Percentiles rank a stretch among this genome's conserved stretches.
These are phyloP conservation scores for Echium plantagineum DNA, from an alignment of 257 asterid species.

Conservation along the genomic window DNA sequence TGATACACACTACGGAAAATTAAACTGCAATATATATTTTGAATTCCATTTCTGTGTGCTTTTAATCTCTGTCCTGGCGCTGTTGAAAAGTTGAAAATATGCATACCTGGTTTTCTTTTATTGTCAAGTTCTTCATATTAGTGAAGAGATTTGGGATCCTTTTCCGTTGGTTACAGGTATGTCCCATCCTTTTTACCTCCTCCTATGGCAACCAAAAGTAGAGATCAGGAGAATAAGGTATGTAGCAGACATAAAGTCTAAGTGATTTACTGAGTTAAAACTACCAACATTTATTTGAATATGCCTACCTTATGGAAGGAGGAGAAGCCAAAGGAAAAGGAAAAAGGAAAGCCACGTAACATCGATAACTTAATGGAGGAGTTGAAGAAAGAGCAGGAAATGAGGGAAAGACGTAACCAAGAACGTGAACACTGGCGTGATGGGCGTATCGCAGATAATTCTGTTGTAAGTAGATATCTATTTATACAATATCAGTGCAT, in stretches of 20 bases:
- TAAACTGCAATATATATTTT: too few species aligned
- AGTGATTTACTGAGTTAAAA: slow-evolving; percentile 1
- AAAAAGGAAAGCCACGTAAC: slow-evolving; percentile 73
- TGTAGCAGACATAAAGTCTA: slow-evolving; percentile 14
- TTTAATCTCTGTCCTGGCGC: not conserved
- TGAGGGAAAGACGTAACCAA: slow-evolving; percentile 87
- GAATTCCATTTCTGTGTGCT: not conserved
- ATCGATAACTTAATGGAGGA: slow-evolving; percentile 96
- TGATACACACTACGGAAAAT: not conserved
- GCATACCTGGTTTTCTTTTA: not conserved
- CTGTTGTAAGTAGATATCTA: slow-evolving; percentile 38
- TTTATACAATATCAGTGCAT: not conserved
- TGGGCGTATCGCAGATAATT: slow-evolving; percentile 49
- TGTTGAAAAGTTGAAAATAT: not conserved
- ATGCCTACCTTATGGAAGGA: slow-evolving; percentile 36
- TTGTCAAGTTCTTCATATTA: slow-evolving; percentile 3
- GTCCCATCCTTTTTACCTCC: slow-evolving; percentile 95
- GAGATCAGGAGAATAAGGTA: slow-evolving; percentile 77
- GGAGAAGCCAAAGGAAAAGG: slow-evolving; percentile 81
- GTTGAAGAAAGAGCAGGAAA: slow-evolving; percentile 84
- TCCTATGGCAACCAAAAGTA: slow-evolving; percentile 76
- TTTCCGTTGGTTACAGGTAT: slow-evolving; percentile 67
- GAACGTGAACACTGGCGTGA: slow-evolving; percentile 81
- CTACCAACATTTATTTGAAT: slow-evolving; percentile 1
- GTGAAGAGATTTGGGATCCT: slow-evolving; percentile 41